Conservation (phyloP, 306 rosid species). For the Citrullus mucosospermus region DNA sequence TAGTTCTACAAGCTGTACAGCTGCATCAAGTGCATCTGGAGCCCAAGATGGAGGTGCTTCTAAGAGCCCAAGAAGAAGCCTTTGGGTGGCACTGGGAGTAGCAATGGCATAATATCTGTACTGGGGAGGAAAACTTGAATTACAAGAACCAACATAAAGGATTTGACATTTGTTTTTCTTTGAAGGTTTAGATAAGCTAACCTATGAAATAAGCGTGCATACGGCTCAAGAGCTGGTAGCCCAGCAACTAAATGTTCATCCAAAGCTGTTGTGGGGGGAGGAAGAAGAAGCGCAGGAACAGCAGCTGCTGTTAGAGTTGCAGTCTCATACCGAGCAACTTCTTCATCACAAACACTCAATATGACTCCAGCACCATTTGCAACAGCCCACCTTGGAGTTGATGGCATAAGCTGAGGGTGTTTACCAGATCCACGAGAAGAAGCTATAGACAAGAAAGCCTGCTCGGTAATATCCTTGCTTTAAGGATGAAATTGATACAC, state of each 20-base stretch:
- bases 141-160: neutral
- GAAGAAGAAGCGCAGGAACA: slow-evolving; percentile 94
- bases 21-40: slow-evolving; percentile 99
- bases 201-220: slow-evolving; percentile 97
- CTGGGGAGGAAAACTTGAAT: neutral
- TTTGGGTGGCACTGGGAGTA: slow-evolving; percentile 98
- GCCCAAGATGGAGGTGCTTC: slow-evolving; percentile 99
- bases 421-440: slow-evolving; percentile 94
- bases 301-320: slow-evolving; percentile 92
- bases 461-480: neutral
- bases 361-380: slow-evolving; percentile 99
- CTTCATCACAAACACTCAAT: slow-evolving; percentile 94
- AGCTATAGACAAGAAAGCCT: slow-evolving; percentile 26
- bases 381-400: slow-evolving; percentile 98
- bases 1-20: slow-evolving; percentile 95
- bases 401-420: slow-evolving; percentile 91
- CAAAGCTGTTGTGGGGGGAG: slow-evolving; percentile 95
- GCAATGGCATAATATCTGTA: slow-evolving; percentile 95
- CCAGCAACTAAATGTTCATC: slow-evolving; percentile 99
- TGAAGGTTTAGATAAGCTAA: slow-evolving; percentile 14
- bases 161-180: neutral
- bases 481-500: neutral
- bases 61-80: slow-evolving; percentile 94
- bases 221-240: slow-evolving; percentile 96
- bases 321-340: slow-evolving; percentile 91